These are phyloP conservation scores for Amesomyces nigricolor DNA, from an alignment of 2,329 filamentous ascomycete genomes.

Conservation along the genomic window DNA sequence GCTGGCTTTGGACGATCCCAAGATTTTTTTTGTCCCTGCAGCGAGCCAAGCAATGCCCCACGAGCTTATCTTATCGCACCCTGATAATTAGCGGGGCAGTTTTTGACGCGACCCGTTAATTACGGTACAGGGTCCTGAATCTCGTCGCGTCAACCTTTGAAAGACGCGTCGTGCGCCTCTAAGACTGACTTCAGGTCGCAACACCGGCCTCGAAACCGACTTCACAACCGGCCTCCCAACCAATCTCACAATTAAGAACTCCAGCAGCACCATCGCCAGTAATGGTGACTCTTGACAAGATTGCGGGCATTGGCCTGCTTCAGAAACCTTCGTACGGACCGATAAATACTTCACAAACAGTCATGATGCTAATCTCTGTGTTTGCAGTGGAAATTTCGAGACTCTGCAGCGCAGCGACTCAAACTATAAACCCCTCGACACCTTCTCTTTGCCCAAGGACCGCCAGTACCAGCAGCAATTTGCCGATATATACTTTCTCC, in stretches of 20 bases:
- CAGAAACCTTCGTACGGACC: slow-evolving; percentile 44
- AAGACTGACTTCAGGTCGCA: no score
- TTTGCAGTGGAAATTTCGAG: slow-evolving; percentile 33
- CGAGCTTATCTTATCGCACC: slow-evolving; percentile 25
- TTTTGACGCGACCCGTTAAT: slow-evolving; percentile 18
- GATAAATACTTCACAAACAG: background rate
- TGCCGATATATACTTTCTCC: slow-evolving; percentile 95
- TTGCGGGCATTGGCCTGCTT: slow-evolving; percentile 38
- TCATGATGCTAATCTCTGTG: slow-evolving; percentile 13
- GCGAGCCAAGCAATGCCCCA: slow-evolving; percentile 16
- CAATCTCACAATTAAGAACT: background rate
- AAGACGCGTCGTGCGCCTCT: slow-evolving; percentile 12
- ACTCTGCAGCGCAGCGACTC: slow-evolving; percentile 46
- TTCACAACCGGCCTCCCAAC: no score
- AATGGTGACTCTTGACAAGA: slow-evolving; percentile 44
- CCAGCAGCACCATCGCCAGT: slow-evolving; percentile 20
- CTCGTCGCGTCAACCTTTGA: slow-evolving; percentile 12
- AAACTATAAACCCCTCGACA: slow-evolving; percentile 67
- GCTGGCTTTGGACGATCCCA: slow-evolving; percentile 15
- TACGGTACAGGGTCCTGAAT: slow-evolving; percentile 1
- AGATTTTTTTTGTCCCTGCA: slow-evolving; percentile 24
- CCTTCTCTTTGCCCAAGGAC: slow-evolving; percentile 65
- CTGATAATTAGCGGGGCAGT: slow-evolving; percentile 12
- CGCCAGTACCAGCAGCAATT: slow-evolving; percentile 90
- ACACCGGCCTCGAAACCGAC: no score